Evolutionary conservation across 805 yeast genomes (phyloP).

Genomic region (Hanseniaspora meyeri): DNA sequence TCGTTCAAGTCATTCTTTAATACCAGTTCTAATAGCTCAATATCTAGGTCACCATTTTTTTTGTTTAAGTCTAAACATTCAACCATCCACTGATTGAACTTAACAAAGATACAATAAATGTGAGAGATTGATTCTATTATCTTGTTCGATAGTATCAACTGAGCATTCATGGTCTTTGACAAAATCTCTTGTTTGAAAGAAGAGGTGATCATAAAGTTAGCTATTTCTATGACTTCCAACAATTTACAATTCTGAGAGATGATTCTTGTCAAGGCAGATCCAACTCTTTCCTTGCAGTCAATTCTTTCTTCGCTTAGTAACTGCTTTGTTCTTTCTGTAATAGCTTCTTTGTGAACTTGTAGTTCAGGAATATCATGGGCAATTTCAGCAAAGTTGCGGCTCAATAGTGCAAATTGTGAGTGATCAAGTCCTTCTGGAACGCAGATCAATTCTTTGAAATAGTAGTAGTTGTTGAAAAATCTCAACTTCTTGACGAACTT

Average conservation of each 20-base stretch:
- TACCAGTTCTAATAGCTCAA: constrained; percentile 26
- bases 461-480: constrained; percentile 23
- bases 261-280: not conserved
- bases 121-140: constrained; percentile 22
- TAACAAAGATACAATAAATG: constrained; percentile 25
- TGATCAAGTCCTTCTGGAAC: constrained; percentile 12
- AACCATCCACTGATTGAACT: constrained; percentile 28
- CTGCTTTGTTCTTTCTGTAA: constrained; percentile 16
- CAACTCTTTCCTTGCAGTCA: not conserved
- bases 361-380: not conserved
- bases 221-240: constrained; percentile 24
- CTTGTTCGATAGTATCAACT: constrained; percentile 19
- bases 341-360: constrained; percentile 7
- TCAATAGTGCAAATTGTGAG: constrained; percentile 11
- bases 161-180: constrained; percentile 26
- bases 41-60: constrained; percentile 8
- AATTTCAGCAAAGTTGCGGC: not conserved
- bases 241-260: constrained; percentile 19
- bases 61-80: constrained; percentile 21
- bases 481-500: constrained; percentile 28
- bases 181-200: constrained; percentile 26
- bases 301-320: constrained; percentile 14
- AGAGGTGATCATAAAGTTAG: constrained; percentile 26
- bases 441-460: constrained; percentile 7
- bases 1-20: constrained; percentile 26